A percentile compares a stretch with the other conserved stretches of the same genome.
These are phyloP conservation scores for Colletotrichum viniferum DNA, from an alignment of 2,329 filamentous ascomycete genomes.

Conservation along the genomic window DNA sequence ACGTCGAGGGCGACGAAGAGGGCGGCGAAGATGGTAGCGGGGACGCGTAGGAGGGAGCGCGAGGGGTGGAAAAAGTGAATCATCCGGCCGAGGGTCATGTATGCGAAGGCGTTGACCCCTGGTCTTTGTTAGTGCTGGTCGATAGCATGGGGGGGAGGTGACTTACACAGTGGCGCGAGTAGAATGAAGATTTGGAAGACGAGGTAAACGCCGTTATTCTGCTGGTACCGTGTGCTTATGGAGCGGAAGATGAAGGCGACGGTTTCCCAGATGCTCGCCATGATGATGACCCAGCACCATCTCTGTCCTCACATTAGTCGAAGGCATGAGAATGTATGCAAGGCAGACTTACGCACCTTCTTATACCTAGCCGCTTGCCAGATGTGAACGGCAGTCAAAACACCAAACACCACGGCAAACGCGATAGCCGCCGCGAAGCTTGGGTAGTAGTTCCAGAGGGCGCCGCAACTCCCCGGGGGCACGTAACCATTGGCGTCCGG, in stretches of 20 bases:
- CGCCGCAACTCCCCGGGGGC: slow-evolving; percentile 33
- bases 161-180: slow-evolving; percentile 32
- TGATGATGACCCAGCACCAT: slow-evolving; percentile 41
- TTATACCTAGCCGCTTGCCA: slow-evolving; percentile 27
- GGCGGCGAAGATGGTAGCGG: slow-evolving; percentile 37
- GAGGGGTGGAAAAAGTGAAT: slow-evolving; percentile 46
- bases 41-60: slow-evolving; percentile 38
- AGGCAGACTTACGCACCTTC: slow-evolving; percentile 24
- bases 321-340: not conserved
- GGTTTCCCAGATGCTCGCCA: slow-evolving; percentile 37
- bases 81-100: slow-evolving; percentile 51
- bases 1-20: slow-evolving; percentile 47
- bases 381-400: slow-evolving; percentile 20
- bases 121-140: not conserved
- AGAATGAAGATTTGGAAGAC: slow-evolving; percentile 32
- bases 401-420: slow-evolving; percentile 31
- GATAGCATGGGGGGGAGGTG: too few relatives aligned
- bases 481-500: slow-evolving; percentile 37
- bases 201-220: slow-evolving; percentile 26
- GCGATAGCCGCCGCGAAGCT: slow-evolving; percentile 32
- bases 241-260: slow-evolving; percentile 31
- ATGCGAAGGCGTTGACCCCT: slow-evolving; percentile 52
- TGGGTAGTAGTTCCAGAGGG: slow-evolving; percentile 37
- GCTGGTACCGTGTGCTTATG: slow-evolving; percentile 30
- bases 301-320: slow-evolving; percentile 8